These are phyloP conservation scores for Fusarium sp. DNA, from an alignment of 2,329 filamentous ascomycete genomes.

Conservation along the genomic window DNA sequence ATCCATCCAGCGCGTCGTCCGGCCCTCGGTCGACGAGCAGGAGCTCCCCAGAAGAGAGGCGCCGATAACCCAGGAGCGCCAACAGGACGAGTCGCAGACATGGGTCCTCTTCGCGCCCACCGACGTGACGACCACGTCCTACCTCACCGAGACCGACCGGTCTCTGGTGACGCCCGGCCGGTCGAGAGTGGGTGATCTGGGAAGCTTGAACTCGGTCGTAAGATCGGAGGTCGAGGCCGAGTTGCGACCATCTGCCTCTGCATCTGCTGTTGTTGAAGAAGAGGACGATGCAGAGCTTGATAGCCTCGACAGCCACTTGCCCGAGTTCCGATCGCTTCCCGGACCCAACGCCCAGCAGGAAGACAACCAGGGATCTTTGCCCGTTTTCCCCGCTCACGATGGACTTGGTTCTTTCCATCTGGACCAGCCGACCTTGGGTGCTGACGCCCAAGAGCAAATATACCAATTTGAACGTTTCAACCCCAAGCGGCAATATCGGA, in stretches of 20 bases:
- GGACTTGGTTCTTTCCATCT: conserved; percentile 85
- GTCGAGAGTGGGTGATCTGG: conserved; percentile 80
- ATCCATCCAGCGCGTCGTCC: conserved; percentile 58
- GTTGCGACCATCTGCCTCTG: conserved; percentile 51
- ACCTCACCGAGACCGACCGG: conserved; percentile 72
- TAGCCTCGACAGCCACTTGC: conserved; percentile 89
- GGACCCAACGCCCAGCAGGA: conserved; percentile 39
- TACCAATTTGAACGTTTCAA: conserved; percentile 91
- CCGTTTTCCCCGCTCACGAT: conserved; percentile 89
- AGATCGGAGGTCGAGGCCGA: conserved; percentile 63
- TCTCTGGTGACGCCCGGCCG: conserved; percentile 70
- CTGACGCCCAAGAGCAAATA: conserved; percentile 78
- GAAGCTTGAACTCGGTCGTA: conserved; percentile 74
- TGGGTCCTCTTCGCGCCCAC: conserved; percentile 95
- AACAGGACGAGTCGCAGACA: conserved; percentile 79
- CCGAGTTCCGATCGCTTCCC: conserved; percentile 78
- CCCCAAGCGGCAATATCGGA: conserved; percentile 67
- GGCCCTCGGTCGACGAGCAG: conserved; percentile 52
- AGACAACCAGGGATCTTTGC: conserved; percentile 58
- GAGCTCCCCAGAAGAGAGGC: conserved; percentile 41
- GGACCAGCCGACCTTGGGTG: conserved; percentile 60
- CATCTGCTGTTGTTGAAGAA: conserved; percentile 55
- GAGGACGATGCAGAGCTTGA: conserved; percentile 84
- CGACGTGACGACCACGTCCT: conserved; percentile 68
- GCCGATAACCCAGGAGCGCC: conserved; percentile 46